phyloP scores from a whole-genome alignment of 768 basidiomycete genomes.

The Gloeostereum incarnatum region DNA sequence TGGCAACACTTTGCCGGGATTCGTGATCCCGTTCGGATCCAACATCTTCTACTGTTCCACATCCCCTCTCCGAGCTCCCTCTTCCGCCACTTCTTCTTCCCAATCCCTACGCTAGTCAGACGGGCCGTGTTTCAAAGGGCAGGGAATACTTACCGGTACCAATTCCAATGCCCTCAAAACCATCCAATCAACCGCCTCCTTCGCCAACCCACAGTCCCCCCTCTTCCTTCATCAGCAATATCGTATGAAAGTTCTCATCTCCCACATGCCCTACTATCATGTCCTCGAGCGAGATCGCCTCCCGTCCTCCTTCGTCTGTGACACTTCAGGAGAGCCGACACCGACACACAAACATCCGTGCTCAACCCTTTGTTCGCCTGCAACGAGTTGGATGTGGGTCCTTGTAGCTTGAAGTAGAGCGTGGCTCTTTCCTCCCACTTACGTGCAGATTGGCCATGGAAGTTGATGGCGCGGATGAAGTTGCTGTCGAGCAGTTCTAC shows the following conservation, averaged over 20 bases:
- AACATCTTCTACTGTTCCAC: constrained; percentile 68
- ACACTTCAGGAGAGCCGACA: constrained; percentile 57
- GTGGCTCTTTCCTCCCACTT: constrained; percentile 58
- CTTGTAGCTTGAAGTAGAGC: constrained; percentile 86
- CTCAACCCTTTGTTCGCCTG: constrained; percentile 55
- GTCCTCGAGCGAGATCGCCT: constrained; percentile 41
- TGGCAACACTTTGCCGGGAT: constrained; percentile 81
- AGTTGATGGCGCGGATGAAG: constrained; percentile 57
- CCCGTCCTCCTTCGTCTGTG: constrained; percentile 69
- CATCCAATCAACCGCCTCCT: constrained; percentile 47
- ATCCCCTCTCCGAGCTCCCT: constrained; percentile 80
- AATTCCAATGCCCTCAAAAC: constrained; percentile 62
- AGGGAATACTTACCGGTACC: constrained; percentile 84
- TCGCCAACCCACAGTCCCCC: constrained; percentile 35
- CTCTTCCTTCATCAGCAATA: constrained; percentile 49
- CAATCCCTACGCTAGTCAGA: constrained; percentile 81
- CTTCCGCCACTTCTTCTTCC: constrained; percentile 73
- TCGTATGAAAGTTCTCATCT: constrained; percentile 47
- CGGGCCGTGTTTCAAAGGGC: too few species aligned
- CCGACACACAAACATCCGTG: constrained; percentile 75
- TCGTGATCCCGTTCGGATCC: constrained; percentile 71
- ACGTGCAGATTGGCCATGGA: constrained; percentile 39
- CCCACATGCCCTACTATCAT: constrained; percentile 73
- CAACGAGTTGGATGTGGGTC: constrained; percentile 49
- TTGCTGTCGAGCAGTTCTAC: constrained; percentile 73